Evolutionary conservation across 805 yeast genomes (phyloP).

Genomic region (Blastobotrys parvus): DNA sequence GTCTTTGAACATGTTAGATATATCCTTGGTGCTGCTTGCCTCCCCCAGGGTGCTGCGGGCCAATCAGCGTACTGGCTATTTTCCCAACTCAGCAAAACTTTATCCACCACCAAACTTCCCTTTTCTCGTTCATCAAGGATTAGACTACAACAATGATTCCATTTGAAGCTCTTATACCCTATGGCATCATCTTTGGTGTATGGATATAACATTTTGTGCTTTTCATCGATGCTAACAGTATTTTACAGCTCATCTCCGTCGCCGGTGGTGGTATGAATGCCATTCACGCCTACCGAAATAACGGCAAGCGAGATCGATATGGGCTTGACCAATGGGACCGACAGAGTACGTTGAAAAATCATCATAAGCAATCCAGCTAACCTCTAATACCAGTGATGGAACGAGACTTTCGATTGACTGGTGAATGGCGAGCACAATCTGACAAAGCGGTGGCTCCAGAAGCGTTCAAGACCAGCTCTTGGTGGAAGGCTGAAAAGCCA

Average conservation of each 20-base stretch:
- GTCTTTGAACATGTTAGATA: not conserved
- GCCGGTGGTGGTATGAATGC: conserved; percentile 46
- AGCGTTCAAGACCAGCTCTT: conserved; percentile 64
- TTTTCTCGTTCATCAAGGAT: not conserved
- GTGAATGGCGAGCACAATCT: conserved; percentile 59
- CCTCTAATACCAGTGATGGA: conserved; percentile 48
- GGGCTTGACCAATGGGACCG: conserved; percentile 48
- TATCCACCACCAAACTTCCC: not conserved
- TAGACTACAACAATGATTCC: conserved; percentile 38
- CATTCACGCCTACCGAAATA: conserved; percentile 38
- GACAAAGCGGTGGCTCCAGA: conserved; percentile 66
- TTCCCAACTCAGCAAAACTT: too few relatives aligned
- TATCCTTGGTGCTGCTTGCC: not conserved
- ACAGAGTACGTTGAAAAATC: conserved; percentile 29
- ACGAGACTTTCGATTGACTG: conserved; percentile 72
- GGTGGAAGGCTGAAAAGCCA: conserved; percentile 25
- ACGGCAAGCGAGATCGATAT: conserved; percentile 45
- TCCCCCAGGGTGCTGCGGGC: not conserved
- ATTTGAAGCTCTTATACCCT: conserved; percentile 59
- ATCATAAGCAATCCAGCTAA: conserved; percentile 3
- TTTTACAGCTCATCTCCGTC: conserved; percentile 35
- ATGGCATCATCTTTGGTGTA: conserved; percentile 47
- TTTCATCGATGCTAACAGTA: not conserved
- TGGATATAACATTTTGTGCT: conserved; percentile 19
- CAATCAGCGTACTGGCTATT: too few relatives aligned